Evolutionary conservation across 257 asterid genomes (phyloP).

Genomic region (Lithospermum erythrorhizon): DNA sequence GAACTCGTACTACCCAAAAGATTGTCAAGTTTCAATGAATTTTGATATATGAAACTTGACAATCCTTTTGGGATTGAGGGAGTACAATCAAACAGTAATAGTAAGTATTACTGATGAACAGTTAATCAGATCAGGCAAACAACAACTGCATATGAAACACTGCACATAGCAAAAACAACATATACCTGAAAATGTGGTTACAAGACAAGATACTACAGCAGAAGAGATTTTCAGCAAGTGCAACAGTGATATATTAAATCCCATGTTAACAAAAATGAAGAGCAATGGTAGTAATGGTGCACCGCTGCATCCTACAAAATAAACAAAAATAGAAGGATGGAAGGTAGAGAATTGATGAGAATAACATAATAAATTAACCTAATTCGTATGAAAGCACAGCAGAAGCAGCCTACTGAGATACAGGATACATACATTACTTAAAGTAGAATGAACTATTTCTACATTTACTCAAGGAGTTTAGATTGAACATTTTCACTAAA

Average conservation of each 20-base stretch:
- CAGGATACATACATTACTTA: background rate
- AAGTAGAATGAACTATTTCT: background rate
- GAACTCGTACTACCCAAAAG: too few relatives aligned
- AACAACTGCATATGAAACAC: background rate
- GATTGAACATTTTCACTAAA: background rate
- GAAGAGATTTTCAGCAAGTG: slow-evolving; percentile 91
- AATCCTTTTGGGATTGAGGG: background rate
- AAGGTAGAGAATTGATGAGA: background rate
- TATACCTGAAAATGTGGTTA: slow-evolving; percentile 89
- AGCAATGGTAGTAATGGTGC: slow-evolving; percentile 84
- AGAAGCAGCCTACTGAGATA: background rate
- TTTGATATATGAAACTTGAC: too few relatives aligned
- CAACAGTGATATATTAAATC: slow-evolving; percentile 70
- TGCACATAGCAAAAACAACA: slow-evolving; percentile 3
- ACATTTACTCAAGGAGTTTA: background rate
- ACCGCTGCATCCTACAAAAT: slow-evolving; percentile 64
- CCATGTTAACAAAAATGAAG: slow-evolving; percentile 81
- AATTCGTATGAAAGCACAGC: background rate
- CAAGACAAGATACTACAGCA: slow-evolving; percentile 91
- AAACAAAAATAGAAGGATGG: slow-evolving; percentile 1
- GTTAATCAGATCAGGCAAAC: background rate
- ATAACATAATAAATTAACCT: background rate
- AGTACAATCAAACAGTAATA: background rate
- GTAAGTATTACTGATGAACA: background rate
- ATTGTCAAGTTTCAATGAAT: too few relatives aligned